phyloP scores from a whole-genome alignment of 2,329 filamentous ascomycete genomes.

The Simplicillium aogashimaense region DNA sequence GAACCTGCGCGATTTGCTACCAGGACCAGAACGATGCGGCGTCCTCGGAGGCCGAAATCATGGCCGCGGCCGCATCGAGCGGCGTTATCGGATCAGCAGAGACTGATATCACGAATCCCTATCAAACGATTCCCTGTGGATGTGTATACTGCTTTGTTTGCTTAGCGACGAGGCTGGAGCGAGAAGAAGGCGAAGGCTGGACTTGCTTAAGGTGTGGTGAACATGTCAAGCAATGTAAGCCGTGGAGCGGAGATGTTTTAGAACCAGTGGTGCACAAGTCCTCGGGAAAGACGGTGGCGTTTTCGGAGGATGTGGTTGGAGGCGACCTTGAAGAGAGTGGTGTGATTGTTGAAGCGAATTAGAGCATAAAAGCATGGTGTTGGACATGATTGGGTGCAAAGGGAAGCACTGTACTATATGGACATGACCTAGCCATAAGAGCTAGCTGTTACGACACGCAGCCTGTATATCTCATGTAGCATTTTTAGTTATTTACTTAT shows the following conservation, averaged over 20 bases:
- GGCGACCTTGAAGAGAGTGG: constrained; percentile 17
- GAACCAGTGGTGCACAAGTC: constrained; percentile 36
- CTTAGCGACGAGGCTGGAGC: constrained; percentile 78
- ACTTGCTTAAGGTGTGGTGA: constrained; percentile 82
- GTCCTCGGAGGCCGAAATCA: constrained; percentile 63
- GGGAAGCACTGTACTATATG: too few relatives aligned
- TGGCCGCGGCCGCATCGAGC: constrained; percentile 59
- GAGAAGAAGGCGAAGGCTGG: constrained; percentile 92
- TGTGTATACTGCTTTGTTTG: constrained; percentile 97
- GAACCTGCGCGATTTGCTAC: constrained; percentile 96
- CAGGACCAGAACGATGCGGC: constrained; percentile 74
- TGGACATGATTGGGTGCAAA: too few relatives aligned
- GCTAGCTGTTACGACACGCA: too few relatives aligned
- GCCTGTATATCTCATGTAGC: too few relatives aligned
- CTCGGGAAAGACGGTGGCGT: constrained; percentile 46
- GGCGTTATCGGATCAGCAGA: constrained; percentile 81
- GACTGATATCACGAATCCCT: constrained; percentile 93
- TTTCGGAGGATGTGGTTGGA: constrained; percentile 43
- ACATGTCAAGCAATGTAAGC: constrained; percentile 71
- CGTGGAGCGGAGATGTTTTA: constrained; percentile 86
- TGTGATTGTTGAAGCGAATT: not conserved
- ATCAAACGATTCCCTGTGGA: constrained; percentile 79
- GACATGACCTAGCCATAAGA: too few relatives aligned
- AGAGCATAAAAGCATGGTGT: too few relatives aligned
- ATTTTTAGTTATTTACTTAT: too few relatives aligned